These are phyloP conservation scores for Cutaneotrichosporon sp. DNA, from an alignment of 1,284 basidiomycete species.

Conservation along the genomic window DNA sequence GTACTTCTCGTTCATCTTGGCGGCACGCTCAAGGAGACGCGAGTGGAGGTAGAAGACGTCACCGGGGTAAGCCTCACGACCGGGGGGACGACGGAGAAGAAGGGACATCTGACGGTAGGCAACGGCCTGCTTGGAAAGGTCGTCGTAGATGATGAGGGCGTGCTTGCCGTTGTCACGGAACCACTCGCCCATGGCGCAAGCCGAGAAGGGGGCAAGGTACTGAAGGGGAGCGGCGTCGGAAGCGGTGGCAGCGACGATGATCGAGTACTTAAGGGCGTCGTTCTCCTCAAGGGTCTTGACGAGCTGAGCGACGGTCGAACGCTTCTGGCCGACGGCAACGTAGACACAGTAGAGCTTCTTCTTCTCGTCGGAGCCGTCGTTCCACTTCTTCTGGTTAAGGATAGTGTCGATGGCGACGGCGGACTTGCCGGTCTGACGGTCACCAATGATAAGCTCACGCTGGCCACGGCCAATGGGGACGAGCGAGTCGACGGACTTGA, in stretches of 20 bases:
- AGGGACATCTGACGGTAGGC: slow-evolving; percentile 99
- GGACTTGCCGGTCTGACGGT: slow-evolving; percentile 95
- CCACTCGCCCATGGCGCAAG: slow-evolving; percentile 99
- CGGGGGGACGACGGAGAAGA: slow-evolving; percentile 97
- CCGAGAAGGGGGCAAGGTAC: slow-evolving; percentile 99
- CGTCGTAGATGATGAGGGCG: slow-evolving; percentile 97
- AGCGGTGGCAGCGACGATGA: slow-evolving; percentile 97
- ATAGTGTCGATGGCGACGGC: slow-evolving; percentile 99
- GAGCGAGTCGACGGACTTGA: slow-evolving; percentile 99
- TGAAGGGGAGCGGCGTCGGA: slow-evolving; percentile 98
- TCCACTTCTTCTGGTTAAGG: slow-evolving; percentile 99
- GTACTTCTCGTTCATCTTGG: slow-evolving; percentile 98
- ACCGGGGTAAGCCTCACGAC: slow-evolving; percentile 99
- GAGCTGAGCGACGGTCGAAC: slow-evolving; percentile 98
- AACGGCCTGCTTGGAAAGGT: slow-evolving; percentile 99
- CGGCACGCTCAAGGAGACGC: slow-evolving; percentile 97
- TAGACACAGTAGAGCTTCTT: slow-evolving; percentile 99
- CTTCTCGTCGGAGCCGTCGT: slow-evolving; percentile 88
- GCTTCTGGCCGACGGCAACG: slow-evolving; percentile 98
- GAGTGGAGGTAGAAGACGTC: slow-evolving; percentile 99
- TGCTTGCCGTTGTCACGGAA: slow-evolving; percentile 99
- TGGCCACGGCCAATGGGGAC: slow-evolving; percentile 99
- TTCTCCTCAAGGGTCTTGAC: slow-evolving; percentile 99
- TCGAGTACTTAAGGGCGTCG: slow-evolving; percentile 98
- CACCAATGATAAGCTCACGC: slow-evolving; percentile 99